phyloP scores from a whole-genome alignment of 176 grass and related monocot species.

The Poa annua region DNA sequence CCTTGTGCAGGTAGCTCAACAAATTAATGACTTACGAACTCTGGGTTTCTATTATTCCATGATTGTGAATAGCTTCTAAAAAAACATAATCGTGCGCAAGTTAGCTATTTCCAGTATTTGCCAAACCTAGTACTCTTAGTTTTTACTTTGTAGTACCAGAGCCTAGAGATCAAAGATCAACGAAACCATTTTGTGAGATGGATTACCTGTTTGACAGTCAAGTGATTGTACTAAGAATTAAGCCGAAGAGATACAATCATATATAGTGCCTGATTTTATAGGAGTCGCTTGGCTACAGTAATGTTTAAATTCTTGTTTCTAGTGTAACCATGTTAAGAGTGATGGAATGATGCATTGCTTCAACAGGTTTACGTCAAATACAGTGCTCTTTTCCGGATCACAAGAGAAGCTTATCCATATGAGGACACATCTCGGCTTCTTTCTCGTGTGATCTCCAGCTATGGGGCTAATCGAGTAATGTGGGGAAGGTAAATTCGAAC shows the following conservation, averaged over 20 bases:
- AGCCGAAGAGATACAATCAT: neutral
- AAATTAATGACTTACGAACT: slow-evolving; percentile 21
- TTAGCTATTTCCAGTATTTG: slow-evolving; percentile 5
- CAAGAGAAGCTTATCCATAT: slow-evolving; percentile 76
- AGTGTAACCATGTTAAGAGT: neutral
- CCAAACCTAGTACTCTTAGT: neutral
- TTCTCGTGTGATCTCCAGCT: slow-evolving; percentile 59
- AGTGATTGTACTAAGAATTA: slow-evolving; percentile 5
- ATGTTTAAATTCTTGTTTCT: neutral
- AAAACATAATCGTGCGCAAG: neutral
- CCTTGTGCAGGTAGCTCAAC: neutral
- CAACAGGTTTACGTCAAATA: slow-evolving; percentile 84
- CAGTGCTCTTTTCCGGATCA: slow-evolving; percentile 82
- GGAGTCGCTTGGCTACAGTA: neutral
- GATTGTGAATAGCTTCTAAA: neutral
- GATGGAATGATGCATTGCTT: slow-evolving; percentile 30
- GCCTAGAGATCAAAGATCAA: slow-evolving; percentile 10
- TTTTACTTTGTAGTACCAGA: neutral
- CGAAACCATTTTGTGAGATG: neutral
- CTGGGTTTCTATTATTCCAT: slow-evolving; percentile 14
- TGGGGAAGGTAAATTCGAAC: slow-evolving; percentile 76
- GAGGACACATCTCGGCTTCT: slow-evolving; percentile 72
- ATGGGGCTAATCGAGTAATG: slow-evolving; percentile 74
- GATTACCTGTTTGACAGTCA: neutral
- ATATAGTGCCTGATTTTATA: neutral